phyloP scores from a whole-genome alignment of 306 rosid genomes.

The Pyrus bretschneideri region DNA sequence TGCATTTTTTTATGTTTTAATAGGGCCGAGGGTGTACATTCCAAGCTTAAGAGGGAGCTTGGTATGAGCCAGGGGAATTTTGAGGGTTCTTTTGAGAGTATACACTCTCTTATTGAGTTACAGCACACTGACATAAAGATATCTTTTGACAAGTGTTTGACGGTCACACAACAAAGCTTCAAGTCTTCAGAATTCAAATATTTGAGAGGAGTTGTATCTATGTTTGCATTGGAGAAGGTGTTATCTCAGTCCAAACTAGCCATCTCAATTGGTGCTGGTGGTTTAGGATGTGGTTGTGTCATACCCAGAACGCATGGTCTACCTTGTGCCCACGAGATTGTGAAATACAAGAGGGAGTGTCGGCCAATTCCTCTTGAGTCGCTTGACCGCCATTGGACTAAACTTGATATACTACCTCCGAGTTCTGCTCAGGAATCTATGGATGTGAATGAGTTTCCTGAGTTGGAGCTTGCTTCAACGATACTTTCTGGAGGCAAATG shows the following conservation, averaged over 20 bases:
- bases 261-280: background rate
- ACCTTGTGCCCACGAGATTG: slow-evolving; percentile 12
- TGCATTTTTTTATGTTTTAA: background rate
- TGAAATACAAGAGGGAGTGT: background rate
- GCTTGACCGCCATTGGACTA: slow-evolving; percentile 8
- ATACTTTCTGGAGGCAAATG: background rate
- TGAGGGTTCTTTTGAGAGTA: slow-evolving; percentile 3
- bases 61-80: background rate
- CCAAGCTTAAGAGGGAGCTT: slow-evolving; percentile 9
- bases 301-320: slow-evolving; percentile 4
- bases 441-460: slow-evolving; percentile 8
- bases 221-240: background rate
- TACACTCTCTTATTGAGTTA: slow-evolving; percentile 1
- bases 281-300: background rate
- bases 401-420: slow-evolving; percentile 1
- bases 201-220: background rate
- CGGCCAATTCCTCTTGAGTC: background rate
- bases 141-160: slow-evolving; percentile 1
- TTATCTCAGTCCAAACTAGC: slow-evolving; percentile 2
- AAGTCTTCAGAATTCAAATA: background rate
- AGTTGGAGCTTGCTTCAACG: slow-evolving; percentile 13
- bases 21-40: slow-evolving; percentile 2
- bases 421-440: background rate
- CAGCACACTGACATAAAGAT: slow-evolving; percentile 1
- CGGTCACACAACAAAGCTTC: background rate